Evolutionary conservation across 1,139 yeast genomes (phyloP), one percentile per base, ranked within the genome.

Genomic region (Candida sanyaensis): DNA sequence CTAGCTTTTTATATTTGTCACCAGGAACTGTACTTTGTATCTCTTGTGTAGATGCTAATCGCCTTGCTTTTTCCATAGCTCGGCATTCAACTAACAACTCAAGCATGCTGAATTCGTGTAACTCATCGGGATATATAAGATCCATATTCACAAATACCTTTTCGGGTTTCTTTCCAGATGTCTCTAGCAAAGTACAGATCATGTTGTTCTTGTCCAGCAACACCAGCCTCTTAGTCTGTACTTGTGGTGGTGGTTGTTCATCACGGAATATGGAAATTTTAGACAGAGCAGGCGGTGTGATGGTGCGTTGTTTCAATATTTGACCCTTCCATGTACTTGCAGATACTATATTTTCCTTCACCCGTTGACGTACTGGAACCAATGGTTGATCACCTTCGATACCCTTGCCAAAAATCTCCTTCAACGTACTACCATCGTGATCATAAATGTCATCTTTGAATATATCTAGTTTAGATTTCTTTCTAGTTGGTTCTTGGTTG

Each of bases 291-390:
- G 43, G 23, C 23, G 30, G 37, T 13, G 36, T 36, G 0, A 53
- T 49, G 5, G 44, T 51, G 37, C 60, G 65, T 57, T 80, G 86
- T 24, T 65, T 66, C 30, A 85, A 53, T 0, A 70, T 72, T 58
- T 86, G 86, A 0, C 93, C 95, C 1, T 70, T 70, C 90, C 95
- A 86, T 0, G 86, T 80, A n/a, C 68, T 71, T 0, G 92, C 75
- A 2, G 71, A 69, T 33, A 81, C 48, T 1, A 66, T 66, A 57
- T 90, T 90, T 61, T 90, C 97, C 61, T 88, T 88, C 44, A 73
- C 73, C 47, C 88, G 66, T 6, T 71, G 65, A 9, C 72, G 72
- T 3, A 82, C 63, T 0, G 83, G 58, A 5, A 84, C 90, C 11
- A 52, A 36, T 33, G 41, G 31, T 12, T 86, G 60, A 6, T 73